phyloP scores from a whole-genome alignment of 176 grass and related monocot genomes.

The Canna indica region DNA sequence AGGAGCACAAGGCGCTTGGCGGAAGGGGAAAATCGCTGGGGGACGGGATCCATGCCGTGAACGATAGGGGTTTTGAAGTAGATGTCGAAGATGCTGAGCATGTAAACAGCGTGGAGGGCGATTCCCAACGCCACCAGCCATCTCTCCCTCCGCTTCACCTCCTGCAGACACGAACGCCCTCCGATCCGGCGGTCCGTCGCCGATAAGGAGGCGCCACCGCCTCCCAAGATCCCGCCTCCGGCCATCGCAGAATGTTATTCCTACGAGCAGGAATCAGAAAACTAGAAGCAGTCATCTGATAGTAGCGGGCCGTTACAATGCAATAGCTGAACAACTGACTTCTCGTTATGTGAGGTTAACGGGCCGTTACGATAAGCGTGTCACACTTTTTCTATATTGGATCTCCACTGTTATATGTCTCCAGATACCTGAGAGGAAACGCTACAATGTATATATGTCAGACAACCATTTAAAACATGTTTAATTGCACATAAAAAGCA shows the following conservation, averaged over 20 bases:
- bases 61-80: conserved; percentile 98
- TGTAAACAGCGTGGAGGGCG: conserved; percentile 86
- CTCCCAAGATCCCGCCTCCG: conserved; percentile 8
- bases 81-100: conserved; percentile 98
- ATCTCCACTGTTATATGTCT: too few relatives aligned
- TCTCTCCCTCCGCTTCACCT: conserved; percentile 45
- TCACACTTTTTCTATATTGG: too few relatives aligned
- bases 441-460: too few relatives aligned
- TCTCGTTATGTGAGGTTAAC: too few relatives aligned
- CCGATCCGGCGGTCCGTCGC: conserved; percentile 24
- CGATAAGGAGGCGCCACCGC: background rate
- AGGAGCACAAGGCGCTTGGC: conserved; percentile 86
- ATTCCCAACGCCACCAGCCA: conserved; percentile 83
- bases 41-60: conserved; percentile 77
- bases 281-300: too few relatives aligned
- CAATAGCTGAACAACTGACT: too few relatives aligned
- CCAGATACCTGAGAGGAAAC: too few relatives aligned
- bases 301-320: too few relatives aligned
- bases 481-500: too few relatives aligned
- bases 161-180: conserved; percentile 22
- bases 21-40: conserved; percentile 49
- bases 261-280: too few relatives aligned
- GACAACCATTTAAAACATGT: too few relatives aligned
- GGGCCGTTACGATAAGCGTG: too few relatives aligned
- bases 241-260: background rate